Evolutionary conservation across 2,329 filamentous ascomycete genomes (phyloP).

Genomic region (Emericellopsis cladophorae): DNA sequence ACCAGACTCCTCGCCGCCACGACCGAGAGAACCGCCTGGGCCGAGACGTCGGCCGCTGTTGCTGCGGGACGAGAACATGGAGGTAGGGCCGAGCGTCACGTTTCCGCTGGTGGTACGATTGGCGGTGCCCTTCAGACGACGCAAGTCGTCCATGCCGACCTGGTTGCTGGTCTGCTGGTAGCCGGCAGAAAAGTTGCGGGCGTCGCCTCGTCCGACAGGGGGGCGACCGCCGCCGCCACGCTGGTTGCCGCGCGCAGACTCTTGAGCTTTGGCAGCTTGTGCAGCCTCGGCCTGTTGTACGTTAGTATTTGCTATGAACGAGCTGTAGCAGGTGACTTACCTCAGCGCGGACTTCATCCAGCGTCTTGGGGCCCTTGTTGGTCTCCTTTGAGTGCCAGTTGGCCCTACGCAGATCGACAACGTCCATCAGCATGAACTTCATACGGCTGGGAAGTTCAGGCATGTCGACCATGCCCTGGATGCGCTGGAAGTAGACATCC

Average conservation of each 20-base stretch:
- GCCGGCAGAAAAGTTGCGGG: conserved; percentile 65
- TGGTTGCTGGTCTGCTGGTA: conserved; percentile 71
- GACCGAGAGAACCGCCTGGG: conserved; percentile 58
- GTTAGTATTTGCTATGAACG: conserved; percentile 10
- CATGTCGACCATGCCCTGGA: conserved; percentile 68
- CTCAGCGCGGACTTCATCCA: conserved; percentile 80
- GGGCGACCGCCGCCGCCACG: conserved; percentile 57
- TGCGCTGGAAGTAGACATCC: conserved; percentile 86
- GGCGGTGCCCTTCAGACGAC: conserved; percentile 58
- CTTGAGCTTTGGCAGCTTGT: conserved; percentile 70
- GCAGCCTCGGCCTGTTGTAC: conserved; percentile 50
- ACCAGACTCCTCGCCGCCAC: conserved; percentile 72
- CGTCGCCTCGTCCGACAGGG: conserved; percentile 71
- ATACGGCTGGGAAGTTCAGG: conserved; percentile 76
- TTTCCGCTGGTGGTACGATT: conserved; percentile 50
- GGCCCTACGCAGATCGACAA: conserved; percentile 67
- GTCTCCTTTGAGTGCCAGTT: conserved; percentile 79
- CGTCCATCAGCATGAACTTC: conserved; percentile 93
- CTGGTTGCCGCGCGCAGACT: conserved; percentile 48
- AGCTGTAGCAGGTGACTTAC: conserved; percentile 26
- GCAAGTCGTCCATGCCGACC: conserved; percentile 83
- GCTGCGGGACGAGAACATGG: conserved; percentile 79
- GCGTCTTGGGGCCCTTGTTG: conserved; percentile 94
- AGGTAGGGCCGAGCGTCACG: conserved; percentile 65
- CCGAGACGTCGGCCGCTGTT: conserved; percentile 78